Percentiles rank a stretch among this genome's conserved stretches.
phyloP scores from a whole-genome alignment of 2,329 filamentous ascomycete species.

The Trichoderma sp. region DNA sequence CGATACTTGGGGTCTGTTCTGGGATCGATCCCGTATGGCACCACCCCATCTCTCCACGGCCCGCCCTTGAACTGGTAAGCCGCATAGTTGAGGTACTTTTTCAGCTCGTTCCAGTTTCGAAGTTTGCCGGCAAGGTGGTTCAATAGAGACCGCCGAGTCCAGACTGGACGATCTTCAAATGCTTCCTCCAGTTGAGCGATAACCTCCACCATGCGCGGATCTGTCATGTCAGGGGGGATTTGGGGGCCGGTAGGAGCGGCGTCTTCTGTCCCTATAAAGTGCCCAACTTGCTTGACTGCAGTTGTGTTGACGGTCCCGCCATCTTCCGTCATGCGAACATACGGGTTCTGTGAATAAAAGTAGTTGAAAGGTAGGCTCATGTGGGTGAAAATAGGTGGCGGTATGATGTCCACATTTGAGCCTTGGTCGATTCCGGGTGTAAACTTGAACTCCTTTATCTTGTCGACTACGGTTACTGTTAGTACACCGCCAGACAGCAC shows the following conservation, averaged over 20 bases:
- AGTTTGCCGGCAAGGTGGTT: constrained; percentile 62
- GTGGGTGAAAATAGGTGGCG: constrained; percentile 74
- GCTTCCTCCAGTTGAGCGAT: constrained; percentile 62
- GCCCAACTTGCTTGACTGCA: constrained; percentile 55
- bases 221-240: constrained; percentile 55
- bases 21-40: constrained; percentile 84
- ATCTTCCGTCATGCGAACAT: constrained; percentile 60
- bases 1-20: constrained; percentile 72
- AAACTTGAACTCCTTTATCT: constrained; percentile 62
- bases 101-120: constrained; percentile 57
- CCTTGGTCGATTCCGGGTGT: constrained; percentile 57
- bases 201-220: constrained; percentile 60
- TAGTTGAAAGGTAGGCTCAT: constrained; percentile 72
- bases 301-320: constrained; percentile 57
- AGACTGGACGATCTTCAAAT: constrained; percentile 73
- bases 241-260: constrained; percentile 61
- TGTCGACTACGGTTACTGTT: constrained; percentile 36
- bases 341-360: constrained; percentile 82
- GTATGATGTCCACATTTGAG: constrained; percentile 66
- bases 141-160: constrained; percentile 77
- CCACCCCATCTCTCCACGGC: constrained; percentile 84
- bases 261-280: constrained; percentile 60
- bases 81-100: constrained; percentile 75
- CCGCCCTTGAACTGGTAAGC: constrained; percentile 92
- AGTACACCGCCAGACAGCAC: constrained; percentile 23